phyloP scores from a whole-genome alignment of 495 filamentous ascomycete genomes.

The Talaromyces nanjingensis region DNA sequence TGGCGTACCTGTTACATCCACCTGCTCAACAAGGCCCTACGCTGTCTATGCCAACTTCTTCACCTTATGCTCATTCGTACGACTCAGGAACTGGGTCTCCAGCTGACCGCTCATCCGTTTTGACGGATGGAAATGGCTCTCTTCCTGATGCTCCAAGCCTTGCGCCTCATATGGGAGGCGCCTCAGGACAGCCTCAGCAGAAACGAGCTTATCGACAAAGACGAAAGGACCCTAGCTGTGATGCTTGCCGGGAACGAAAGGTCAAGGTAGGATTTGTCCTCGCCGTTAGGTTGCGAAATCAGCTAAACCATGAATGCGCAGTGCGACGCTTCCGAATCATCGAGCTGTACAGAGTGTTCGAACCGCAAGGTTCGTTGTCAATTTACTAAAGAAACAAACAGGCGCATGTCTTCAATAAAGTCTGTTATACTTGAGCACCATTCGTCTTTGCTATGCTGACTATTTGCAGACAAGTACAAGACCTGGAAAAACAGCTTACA shows the following conservation, averaged over 20 bases:
- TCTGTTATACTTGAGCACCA: constrained; percentile 25
- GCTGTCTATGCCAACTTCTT: constrained; percentile 20
- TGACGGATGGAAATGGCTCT: constrained; percentile 34
- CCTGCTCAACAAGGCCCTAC: constrained; percentile 22
- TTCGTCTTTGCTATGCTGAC: constrained; percentile 14
- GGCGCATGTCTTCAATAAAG: constrained; percentile 98
- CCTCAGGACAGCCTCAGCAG: constrained; percentile 48
- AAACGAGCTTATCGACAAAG: constrained; percentile 93
- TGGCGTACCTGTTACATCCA: constrained; percentile 40
- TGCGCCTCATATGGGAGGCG: constrained; percentile 35
- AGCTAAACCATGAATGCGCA: constrained; percentile 19
- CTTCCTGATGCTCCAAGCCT: constrained; percentile 31
- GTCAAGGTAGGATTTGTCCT: constrained; percentile 60
- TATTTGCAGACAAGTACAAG: constrained; percentile 71
- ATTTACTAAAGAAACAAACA: constrained; percentile 98
- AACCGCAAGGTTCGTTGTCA: constrained; percentile 94
- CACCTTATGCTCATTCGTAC: constrained; percentile 34
- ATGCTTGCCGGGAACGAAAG: constrained; percentile 95
- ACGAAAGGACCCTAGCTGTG: constrained; percentile 94
- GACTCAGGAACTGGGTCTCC: constrained; percentile 39
- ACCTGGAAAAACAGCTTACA: constrained; percentile 86
- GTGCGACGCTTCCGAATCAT: constrained; percentile 94
- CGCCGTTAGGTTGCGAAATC: background rate
- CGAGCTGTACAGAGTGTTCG: constrained; percentile 92
- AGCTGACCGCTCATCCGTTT: constrained; percentile 23